Evolutionary conservation across 2,329 filamentous ascomycete species (phyloP).

Genomic region (Arthroderma sp.): DNA sequence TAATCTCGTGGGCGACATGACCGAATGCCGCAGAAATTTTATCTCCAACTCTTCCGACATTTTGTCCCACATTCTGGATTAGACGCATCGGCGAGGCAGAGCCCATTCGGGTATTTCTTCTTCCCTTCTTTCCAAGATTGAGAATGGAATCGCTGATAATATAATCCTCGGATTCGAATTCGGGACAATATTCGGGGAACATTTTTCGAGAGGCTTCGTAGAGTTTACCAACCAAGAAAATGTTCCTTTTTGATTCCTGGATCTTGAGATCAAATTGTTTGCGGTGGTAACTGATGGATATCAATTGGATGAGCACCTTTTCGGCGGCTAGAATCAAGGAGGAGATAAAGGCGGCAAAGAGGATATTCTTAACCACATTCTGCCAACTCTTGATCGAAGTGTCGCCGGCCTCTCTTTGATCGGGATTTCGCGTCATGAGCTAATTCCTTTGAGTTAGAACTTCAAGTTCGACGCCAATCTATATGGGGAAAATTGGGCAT

Average conservation of each 20-base stretch:
- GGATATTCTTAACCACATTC: conserved; percentile 42
- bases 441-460: conserved; percentile 9
- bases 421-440: conserved; percentile 33
- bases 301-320: conserved; percentile 49
- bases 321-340: conserved; percentile 45
- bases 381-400: conserved; percentile 36
- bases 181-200: conserved; percentile 83
- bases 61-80: conserved; percentile 57
- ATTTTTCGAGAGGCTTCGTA: conserved; percentile 81
- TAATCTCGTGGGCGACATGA: conserved; percentile 86
- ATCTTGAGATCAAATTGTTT: conserved; percentile 58
- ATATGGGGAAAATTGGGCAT: conserved; percentile 10
- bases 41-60: conserved; percentile 71
- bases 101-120: conserved; percentile 40
- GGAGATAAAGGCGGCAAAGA: conserved; percentile 44
- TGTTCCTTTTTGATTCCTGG: conserved; percentile 76
- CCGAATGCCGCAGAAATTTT: conserved; percentile 90
- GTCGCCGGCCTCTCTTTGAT: conserved; percentile 18
- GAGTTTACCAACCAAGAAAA: conserved; percentile 67
- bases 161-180: conserved; percentile 86
- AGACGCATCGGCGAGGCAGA: conserved; percentile 65
- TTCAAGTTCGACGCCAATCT: background rate
- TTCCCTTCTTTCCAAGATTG: conserved; percentile 41
- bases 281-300: conserved; percentile 55
- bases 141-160: conserved; percentile 75